Evolutionary conservation across 2,329 filamentous ascomycete genomes (phyloP).

Genomic region (Phialophora verrucosa): DNA sequence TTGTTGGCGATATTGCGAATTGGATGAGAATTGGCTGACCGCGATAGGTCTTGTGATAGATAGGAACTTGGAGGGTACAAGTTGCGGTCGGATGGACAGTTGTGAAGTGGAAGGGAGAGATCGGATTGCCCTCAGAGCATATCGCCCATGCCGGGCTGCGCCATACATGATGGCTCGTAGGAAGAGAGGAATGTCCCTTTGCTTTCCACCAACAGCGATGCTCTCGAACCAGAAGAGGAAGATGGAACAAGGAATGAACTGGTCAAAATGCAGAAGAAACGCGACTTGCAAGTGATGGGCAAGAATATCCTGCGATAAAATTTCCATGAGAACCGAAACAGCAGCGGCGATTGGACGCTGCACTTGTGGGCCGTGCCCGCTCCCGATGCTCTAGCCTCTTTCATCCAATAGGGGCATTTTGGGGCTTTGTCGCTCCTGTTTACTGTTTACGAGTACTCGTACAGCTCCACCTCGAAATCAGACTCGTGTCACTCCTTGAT

Average conservation of each 20-base stretch:
- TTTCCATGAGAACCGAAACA: slow-evolving; percentile 18
- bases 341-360: slow-evolving; percentile 4
- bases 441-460: too few species aligned
- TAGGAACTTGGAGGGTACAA: slow-evolving; percentile 16
- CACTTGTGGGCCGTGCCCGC: background rate
- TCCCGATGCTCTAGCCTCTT: background rate
- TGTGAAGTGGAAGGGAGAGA: slow-evolving; percentile 35
- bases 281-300: background rate
- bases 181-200: background rate
- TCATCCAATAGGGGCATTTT: background rate
- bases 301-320: slow-evolving; percentile 15
- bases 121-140: slow-evolving; percentile 29
- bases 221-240: background rate
- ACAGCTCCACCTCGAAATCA: background rate
- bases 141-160: slow-evolving; percentile 31
- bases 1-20: slow-evolving; percentile 31
- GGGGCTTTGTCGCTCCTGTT: too few species aligned
- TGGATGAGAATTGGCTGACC: slow-evolving; percentile 29
- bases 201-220: background rate
- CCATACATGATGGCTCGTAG: slow-evolving; percentile 41
- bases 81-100: slow-evolving; percentile 20
- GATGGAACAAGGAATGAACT: background rate
- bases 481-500: background rate
- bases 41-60: slow-evolving; percentile 9
- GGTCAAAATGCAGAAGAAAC: background rate